Evolutionary conservation across 23 red algal species (phyloP), one percentile per base, ranked within the genome.

Genomic region (Gracilaria gracilis): DNA sequence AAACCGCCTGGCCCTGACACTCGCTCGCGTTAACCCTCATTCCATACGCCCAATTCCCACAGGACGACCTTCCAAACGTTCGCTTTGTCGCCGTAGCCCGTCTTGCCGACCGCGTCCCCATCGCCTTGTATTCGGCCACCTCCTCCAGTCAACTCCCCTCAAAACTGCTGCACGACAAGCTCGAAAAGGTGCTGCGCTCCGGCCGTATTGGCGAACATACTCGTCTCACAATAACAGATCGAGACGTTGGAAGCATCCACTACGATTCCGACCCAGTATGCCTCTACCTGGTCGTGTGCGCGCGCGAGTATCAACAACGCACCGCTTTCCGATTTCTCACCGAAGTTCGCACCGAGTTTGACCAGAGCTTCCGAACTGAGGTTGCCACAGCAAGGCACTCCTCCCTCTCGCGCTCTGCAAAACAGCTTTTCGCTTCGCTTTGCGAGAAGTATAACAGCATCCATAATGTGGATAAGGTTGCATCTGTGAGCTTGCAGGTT

Each of bases 221-320:
- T 5, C 90, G 95, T 34, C 87, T 98, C 29, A 98, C 95, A 47
- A 95, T 98, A 57, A 90, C 87, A n/a, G 95, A 98, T 55, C 57
- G 76, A 6, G 82, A 93, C 25, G 89, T 98, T 25, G 95, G 95
- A 8, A 83, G 71, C 44, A 98, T 98, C 59, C 95, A 98, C 75
- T 98, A 81, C 65, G 95, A 98, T 48, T 90, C 79, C 61, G 95
- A 98, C 87, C 86, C 86, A 3, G 74, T 82, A 27, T 88, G 80
- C 42, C 66, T 98, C 46, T 98, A 94, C 57, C 58, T 98, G 54
- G 91, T 79, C 39, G 79, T 98, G 40, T 85, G 83, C 33, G 36
- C 85, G 34, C 46, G 81, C 31, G 90, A 88, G 49, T 98, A 98
- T 69, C 82, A 92, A 27, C 95, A 98, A 75, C 95, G 95, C 36